These are phyloP conservation scores for Xylariaceae sp. DNA, from an alignment of 2,329 filamentous ascomycete genomes.

Conservation along the genomic window DNA sequence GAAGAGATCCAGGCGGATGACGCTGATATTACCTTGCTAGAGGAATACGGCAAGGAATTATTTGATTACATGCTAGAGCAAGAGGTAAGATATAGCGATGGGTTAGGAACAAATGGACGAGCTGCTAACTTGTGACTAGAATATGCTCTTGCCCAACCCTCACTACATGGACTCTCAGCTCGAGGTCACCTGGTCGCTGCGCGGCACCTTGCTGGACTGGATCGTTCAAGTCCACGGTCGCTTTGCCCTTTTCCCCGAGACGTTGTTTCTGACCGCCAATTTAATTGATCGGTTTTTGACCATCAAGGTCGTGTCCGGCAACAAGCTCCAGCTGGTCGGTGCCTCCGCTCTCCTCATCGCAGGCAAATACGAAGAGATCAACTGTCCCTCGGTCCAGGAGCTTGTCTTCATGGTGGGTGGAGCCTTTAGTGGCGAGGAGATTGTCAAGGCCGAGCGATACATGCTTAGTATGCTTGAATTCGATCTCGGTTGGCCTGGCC, in stretches of 20 bases:
- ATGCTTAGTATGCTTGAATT: constrained; percentile 97
- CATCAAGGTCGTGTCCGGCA: constrained; percentile 87
- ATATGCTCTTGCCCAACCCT: constrained; percentile 75
- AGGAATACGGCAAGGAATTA: constrained; percentile 93
- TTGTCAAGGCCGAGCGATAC: constrained; percentile 94
- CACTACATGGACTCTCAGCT: constrained; percentile 96
- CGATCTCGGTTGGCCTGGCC: constrained; percentile 95
- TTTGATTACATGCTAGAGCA: constrained; percentile 86
- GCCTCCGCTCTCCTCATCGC: constrained; percentile 94
- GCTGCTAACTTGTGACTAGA: constrained; percentile 41
- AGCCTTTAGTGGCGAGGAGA: constrained; percentile 83
- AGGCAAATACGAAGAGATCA: constrained; percentile 98
- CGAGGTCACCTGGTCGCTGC: constrained; percentile 99
- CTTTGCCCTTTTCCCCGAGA: constrained; percentile 88
- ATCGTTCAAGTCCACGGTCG: constrained; percentile 91
- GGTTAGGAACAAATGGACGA: neutral
- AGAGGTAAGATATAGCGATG: constrained; percentile 57
- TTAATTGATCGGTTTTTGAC: constrained; percentile 96
- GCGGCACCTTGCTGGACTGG: constrained; percentile 96
- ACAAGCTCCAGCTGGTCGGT: constrained; percentile 91
- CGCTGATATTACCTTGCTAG: constrained; percentile 96
- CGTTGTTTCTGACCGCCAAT: constrained; percentile 89
- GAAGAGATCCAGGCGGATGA: constrained; percentile 84
- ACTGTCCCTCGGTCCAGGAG: constrained; percentile 89
- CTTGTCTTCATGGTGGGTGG: constrained; percentile 98